Evolutionary conservation across 1,139 yeast species (phyloP).

Genomic region (Geotrichum carabidarum): DNA sequence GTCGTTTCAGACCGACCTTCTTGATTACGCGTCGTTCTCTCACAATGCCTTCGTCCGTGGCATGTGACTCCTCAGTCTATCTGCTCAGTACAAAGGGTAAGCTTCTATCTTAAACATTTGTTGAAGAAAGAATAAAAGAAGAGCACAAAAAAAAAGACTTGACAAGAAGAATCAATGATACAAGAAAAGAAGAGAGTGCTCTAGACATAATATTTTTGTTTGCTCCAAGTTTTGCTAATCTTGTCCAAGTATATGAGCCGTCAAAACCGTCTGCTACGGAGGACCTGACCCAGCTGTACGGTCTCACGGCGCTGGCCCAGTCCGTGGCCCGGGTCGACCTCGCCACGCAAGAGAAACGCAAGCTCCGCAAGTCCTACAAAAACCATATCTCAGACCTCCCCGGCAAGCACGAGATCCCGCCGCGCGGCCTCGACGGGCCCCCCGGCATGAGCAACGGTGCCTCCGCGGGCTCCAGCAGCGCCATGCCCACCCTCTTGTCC

Average conservation of each 20-base stretch:
- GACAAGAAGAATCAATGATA: no score
- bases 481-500: slow-evolving; percentile 30
- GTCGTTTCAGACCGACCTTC: neutral
- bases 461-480: slow-evolving; percentile 32
- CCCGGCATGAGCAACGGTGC: slow-evolving; percentile 18
- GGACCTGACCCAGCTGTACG: slow-evolving; percentile 65
- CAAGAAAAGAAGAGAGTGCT: no score
- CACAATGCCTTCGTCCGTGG: slow-evolving; percentile 20
- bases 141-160: neutral
- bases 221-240: slow-evolving; percentile 4
- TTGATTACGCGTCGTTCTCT: no score
- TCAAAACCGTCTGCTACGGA: slow-evolving; percentile 61
- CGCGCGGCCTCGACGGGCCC: slow-evolving; percentile 34
- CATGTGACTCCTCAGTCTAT: slow-evolving; percentile 17
- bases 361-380: slow-evolving; percentile 86
- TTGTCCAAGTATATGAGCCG: slow-evolving; percentile 21
- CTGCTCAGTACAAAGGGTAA: slow-evolving; percentile 18
- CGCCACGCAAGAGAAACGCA: slow-evolving; percentile 85
- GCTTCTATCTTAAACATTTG: neutral
- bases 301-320: slow-evolving; percentile 60
- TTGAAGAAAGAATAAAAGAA: neutral
- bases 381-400: slow-evolving; percentile 84
- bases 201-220: neutral
- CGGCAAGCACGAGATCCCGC: slow-evolving; percentile 62
- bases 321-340: slow-evolving; percentile 85